Conservation (phyloP, 2,329 filamentous ascomycete genomes). For the Fusarium sterilihyphosum region DNA sequence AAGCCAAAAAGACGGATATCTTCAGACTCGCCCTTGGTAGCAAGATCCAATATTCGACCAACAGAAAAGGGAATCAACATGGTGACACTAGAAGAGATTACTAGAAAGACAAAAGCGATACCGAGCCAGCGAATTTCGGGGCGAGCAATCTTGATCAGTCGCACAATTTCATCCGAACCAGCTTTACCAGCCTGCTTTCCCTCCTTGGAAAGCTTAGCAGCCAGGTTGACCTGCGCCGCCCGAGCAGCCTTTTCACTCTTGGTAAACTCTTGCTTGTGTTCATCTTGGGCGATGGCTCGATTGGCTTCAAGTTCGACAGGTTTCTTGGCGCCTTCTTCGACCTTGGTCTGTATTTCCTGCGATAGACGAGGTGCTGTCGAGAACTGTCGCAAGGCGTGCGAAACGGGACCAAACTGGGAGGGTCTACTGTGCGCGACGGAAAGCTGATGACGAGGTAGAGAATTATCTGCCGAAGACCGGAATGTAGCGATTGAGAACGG, state of each 20-base stretch:
- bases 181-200: conserved; percentile 68
- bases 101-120: conserved; percentile 82
- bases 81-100: conserved; percentile 90
- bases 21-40: conserved; percentile 76
- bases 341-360: conserved; percentile 42
- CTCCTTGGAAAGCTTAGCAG: conserved; percentile 87
- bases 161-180: conserved; percentile 80
- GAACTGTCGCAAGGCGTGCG: conserved; percentile 44
- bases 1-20: conserved; percentile 82
- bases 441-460: conserved; percentile 7
- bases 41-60: conserved; percentile 92
- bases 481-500: conserved; percentile 41
- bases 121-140: conserved; percentile 83
- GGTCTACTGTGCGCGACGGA: neutral
- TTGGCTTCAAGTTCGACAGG: conserved; percentile 46
- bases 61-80: conserved; percentile 98
- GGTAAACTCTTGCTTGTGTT: conserved; percentile 59
- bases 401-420: conserved; percentile 20
- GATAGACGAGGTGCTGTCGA: conserved; percentile 40
- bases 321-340: conserved; percentile 51
- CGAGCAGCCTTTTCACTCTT: conserved; percentile 86
- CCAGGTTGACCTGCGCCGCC: conserved; percentile 89
- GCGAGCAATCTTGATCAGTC: conserved; percentile 86
- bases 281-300: conserved; percentile 43
- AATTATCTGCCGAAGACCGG: conserved; percentile 28